Conservation (phyloP, 305 asterid genomes). For the Fraxinus ornus region DNA sequence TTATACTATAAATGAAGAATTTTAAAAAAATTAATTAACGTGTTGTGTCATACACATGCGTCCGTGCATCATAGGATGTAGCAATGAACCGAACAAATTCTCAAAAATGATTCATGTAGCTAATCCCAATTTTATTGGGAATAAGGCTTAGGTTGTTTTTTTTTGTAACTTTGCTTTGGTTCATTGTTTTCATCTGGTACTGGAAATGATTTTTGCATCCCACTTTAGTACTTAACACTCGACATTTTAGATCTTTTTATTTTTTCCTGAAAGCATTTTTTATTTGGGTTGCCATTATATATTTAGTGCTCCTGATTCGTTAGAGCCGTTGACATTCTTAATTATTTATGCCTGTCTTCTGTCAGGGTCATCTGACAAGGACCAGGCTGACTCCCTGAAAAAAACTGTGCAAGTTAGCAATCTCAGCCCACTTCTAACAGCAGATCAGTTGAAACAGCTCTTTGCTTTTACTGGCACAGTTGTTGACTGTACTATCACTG, state of each 20-base stretch:
- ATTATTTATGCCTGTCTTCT: slow-evolving; percentile 14
- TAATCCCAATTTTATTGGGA: neutral
- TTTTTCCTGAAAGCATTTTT: neutral
- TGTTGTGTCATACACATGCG: neutral
- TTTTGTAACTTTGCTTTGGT: neutral
- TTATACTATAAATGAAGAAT: neutral
- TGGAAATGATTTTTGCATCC: neutral
- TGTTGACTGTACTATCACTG: slow-evolving; percentile 79
- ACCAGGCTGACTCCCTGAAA: slow-evolving; percentile 63
- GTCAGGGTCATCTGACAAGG: slow-evolving; percentile 53
- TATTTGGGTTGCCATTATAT: neutral
- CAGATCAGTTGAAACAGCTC: slow-evolving; percentile 95
- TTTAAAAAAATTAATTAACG: neutral
- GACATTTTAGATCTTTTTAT: neutral
- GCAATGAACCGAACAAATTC: neutral
- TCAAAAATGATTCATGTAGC: neutral
- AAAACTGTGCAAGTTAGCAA: slow-evolving; percentile 92
- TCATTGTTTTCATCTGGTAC: neutral
- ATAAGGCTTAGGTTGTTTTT: neutral
- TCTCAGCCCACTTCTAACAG: slow-evolving; percentile 81
- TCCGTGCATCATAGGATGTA: neutral
- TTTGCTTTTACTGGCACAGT: slow-evolving; percentile 80
- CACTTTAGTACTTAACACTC: neutral
- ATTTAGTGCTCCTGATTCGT: neutral
- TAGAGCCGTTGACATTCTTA: slow-evolving; percentile 11